phyloP scores from a whole-genome alignment of 2,329 filamentous ascomycete genomes.

The Colletotrichum paranaense region DNA sequence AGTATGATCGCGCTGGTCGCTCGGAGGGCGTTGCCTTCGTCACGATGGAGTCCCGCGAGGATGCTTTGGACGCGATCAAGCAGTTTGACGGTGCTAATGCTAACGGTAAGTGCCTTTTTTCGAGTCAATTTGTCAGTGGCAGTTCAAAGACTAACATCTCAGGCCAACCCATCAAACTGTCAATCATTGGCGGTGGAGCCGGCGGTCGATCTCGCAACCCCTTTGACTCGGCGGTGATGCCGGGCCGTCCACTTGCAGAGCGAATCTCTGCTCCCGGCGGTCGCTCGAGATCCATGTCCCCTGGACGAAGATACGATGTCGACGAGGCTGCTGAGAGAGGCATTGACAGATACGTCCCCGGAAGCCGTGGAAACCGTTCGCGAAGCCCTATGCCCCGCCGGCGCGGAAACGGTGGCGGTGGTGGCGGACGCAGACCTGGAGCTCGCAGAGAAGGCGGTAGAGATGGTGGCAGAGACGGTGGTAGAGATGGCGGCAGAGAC shows the following conservation, averaged over 20 bases:
- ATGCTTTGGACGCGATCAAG: constrained; percentile 79
- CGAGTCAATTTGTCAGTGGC: neutral
- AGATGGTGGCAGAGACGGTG: constrained; percentile 51
- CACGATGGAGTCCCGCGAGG: constrained; percentile 77
- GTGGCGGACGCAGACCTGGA: constrained; percentile 62
- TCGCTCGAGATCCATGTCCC: constrained; percentile 73
- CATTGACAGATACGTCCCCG: constrained; percentile 85
- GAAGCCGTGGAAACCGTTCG: constrained; percentile 60
- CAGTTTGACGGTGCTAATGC: constrained; percentile 93
- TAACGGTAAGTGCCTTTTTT: constrained; percentile 66
- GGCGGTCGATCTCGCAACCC: constrained; percentile 59
- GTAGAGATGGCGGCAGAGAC: constrained; percentile 56
- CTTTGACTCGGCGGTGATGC: constrained; percentile 66
- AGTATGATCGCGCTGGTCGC: constrained; percentile 89
- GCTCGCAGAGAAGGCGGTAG: constrained; percentile 56
- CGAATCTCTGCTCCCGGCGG: constrained; percentile 66
- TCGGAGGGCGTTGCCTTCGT: constrained; percentile 88
- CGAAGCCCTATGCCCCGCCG: constrained; percentile 70
- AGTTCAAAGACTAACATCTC: constrained; percentile 9
- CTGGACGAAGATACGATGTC: constrained; percentile 57
- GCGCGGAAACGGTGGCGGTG: constrained; percentile 54
- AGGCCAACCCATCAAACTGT: constrained; percentile 85
- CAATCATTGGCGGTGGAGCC: constrained; percentile 68
- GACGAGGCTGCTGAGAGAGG: constrained; percentile 72
- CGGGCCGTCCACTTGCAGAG: constrained; percentile 68